Conservation (phyloP, 2,329 filamentous ascomycete species). For the Pseudogymnoascus destructans region DNA sequence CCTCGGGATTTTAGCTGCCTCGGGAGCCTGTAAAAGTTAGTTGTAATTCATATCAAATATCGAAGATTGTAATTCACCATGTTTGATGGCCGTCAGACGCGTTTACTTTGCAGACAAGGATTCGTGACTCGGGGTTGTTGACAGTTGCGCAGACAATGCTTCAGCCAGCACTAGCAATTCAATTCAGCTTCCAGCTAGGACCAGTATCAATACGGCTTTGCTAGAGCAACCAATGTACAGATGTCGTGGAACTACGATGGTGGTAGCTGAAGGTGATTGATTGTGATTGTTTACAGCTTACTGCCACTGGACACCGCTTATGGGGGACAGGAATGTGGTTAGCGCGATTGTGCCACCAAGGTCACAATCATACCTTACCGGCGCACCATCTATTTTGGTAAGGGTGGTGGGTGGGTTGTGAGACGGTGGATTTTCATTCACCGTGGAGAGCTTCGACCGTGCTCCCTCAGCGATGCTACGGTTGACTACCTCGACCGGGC, state of each 20-base stretch:
- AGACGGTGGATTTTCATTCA: too few species aligned
- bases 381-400: too few species aligned
- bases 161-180: neutral
- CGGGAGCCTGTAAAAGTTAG: neutral
- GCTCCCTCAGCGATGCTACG: too few species aligned
- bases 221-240: neutral
- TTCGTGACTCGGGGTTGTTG: neutral
- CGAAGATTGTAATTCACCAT: neutral
- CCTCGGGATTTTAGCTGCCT: neutral
- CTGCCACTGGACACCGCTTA: neutral
- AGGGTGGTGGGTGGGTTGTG: too few species aligned
- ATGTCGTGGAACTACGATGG: neutral
- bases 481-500: too few species aligned
- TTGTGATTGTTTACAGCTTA: neutral
- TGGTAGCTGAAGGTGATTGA: neutral
- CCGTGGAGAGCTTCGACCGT: too few species aligned
- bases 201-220: neutral
- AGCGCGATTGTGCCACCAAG: neutral
- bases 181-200: neutral
- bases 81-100: neutral
- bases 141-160: neutral
- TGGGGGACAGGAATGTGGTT: neutral
- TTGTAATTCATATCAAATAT: neutral
- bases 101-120: neutral
- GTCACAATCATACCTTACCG: constrained; percentile 5